Conservation (phyloP, 1,284 basidiomycete species). For the Baeospora myosura region DNA sequence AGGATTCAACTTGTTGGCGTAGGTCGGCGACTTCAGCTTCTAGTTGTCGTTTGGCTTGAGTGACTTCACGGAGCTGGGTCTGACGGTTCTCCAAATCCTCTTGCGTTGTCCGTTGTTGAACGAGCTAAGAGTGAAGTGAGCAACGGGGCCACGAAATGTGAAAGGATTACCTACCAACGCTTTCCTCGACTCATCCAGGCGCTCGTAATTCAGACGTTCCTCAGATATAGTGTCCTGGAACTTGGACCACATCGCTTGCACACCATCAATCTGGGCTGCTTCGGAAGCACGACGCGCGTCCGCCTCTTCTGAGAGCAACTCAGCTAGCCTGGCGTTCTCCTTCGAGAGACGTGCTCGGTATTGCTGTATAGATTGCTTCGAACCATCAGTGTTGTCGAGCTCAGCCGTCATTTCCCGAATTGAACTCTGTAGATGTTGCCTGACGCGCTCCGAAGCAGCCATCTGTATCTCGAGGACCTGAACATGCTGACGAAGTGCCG, state of each 20-base stretch:
- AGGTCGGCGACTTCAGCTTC: constrained; percentile 50
- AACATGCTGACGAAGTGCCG: constrained; percentile 56
- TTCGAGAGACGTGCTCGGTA: constrained; percentile 49
- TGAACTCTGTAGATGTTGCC: constrained; percentile 58
- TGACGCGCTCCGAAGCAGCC: constrained; percentile 59
- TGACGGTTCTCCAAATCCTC: constrained; percentile 59
- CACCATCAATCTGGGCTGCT: constrained; percentile 53
- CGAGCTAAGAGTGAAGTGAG: constrained; percentile 33
- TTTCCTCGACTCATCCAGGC: constrained; percentile 66
- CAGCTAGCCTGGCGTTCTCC: constrained; percentile 51
- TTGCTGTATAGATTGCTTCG: constrained; percentile 54
- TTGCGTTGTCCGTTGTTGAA: constrained; percentile 61
- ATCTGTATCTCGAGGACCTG: constrained; percentile 65
- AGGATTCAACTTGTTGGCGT: constrained; percentile 50
- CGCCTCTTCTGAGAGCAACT: constrained; percentile 58
- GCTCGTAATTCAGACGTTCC: constrained; percentile 54
- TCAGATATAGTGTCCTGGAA: constrained; percentile 56
- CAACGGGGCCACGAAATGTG: constrained; percentile 1
- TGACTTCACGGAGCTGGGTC: constrained; percentile 52
- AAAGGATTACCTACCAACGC: constrained; percentile 44
- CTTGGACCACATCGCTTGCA: constrained; percentile 63
- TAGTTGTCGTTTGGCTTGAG: constrained; percentile 48
- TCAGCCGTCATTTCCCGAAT: constrained; percentile 59
- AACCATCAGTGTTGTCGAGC: constrained; percentile 58
- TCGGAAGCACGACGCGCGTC: constrained; percentile 56